Percentiles rank a stretch among this genome's conserved stretches.
Conservation (phyloP, 1,139 yeast species). For the Saccharomyces hybrid region DNA sequence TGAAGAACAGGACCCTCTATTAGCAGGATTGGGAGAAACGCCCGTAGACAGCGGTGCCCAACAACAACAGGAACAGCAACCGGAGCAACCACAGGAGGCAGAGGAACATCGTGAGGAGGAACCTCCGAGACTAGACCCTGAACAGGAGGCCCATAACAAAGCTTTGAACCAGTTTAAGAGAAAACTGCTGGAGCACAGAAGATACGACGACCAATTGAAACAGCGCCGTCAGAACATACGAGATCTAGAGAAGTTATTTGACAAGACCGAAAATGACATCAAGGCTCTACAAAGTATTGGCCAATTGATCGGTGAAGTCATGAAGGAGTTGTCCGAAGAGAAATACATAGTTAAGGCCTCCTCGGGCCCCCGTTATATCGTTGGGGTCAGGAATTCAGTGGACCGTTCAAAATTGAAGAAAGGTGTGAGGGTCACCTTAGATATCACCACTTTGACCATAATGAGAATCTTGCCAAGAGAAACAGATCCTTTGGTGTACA, state of each 20-base stretch:
- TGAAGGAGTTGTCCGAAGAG: conserved; percentile 92
- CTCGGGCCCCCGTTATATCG: conserved; percentile 95
- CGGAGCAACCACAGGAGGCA: conserved; percentile 9
- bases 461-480: conserved; percentile 97
- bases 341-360: conserved; percentile 94
- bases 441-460: conserved; percentile 94
- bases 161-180: conserved; percentile 77
- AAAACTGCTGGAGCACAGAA: conserved; percentile 85
- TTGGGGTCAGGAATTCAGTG: conserved; percentile 92
- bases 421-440: conserved; percentile 93
- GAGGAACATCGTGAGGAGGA: conserved; percentile 12
- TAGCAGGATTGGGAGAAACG: conserved; percentile 52
- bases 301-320: conserved; percentile 93
- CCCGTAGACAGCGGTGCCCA: conserved; percentile 4
- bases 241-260: conserved; percentile 75
- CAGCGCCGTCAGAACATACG: conserved; percentile 77
- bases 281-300: conserved; percentile 97
- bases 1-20: conserved; percentile 64
- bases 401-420: conserved; percentile 76
- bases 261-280: conserved; percentile 92
- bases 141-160: conserved; percentile 68
- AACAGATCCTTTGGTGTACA: conserved; percentile 95
- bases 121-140: conserved; percentile 33
- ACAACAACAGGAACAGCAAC: conserved; percentile 5
- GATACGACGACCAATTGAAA: conserved; percentile 88